These are phyloP conservation scores for Postia placenta DNA, from an alignment of 768 basidiomycete genomes.

Conservation along the genomic window DNA sequence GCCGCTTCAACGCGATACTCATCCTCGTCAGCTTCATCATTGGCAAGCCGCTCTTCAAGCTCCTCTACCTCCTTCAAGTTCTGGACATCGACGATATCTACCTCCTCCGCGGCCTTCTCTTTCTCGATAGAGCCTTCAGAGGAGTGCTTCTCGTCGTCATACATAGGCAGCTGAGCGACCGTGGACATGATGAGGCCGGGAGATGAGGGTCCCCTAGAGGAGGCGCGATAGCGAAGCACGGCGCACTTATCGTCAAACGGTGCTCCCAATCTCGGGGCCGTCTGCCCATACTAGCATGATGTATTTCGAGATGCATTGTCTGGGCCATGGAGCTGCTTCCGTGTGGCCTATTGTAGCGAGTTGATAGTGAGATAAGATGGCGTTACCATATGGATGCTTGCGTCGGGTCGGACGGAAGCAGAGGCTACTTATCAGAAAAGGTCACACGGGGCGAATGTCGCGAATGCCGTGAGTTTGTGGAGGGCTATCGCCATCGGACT, in stretches of 20 bases:
- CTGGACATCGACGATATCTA: slow-evolving; percentile 18
- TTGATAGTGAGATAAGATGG: too few relatives aligned
- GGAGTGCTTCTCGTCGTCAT: slow-evolving; percentile 17
- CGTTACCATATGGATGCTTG: too few relatives aligned
- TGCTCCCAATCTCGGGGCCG: too few relatives aligned
- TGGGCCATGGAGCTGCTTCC: too few relatives aligned
- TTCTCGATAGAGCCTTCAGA: slow-evolving; percentile 18
- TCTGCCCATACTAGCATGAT: too few relatives aligned
- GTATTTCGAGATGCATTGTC: too few relatives aligned
- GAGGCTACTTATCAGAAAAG: too few relatives aligned
- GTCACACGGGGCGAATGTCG: too few relatives aligned
- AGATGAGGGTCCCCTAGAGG: not conserved
- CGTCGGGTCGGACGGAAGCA: too few relatives aligned
- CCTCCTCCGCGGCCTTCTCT: slow-evolving; percentile 12
- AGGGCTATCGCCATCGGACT: too few relatives aligned
- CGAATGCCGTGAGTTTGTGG: too few relatives aligned
- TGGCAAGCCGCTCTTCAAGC: slow-evolving; percentile 25
- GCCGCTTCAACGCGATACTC: slow-evolving; percentile 31
- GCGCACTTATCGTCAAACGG: not conserved
- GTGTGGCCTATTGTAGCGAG: too few relatives aligned
- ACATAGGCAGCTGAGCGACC: slow-evolving; percentile 7
- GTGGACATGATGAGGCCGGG: not conserved
- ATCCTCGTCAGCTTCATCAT: slow-evolving; percentile 27
- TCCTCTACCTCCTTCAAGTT: slow-evolving; percentile 24
- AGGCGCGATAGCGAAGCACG: not conserved